phyloP scores from a whole-genome alignment of 2,329 filamentous ascomycete species.

The Orbilia quercus region DNA sequence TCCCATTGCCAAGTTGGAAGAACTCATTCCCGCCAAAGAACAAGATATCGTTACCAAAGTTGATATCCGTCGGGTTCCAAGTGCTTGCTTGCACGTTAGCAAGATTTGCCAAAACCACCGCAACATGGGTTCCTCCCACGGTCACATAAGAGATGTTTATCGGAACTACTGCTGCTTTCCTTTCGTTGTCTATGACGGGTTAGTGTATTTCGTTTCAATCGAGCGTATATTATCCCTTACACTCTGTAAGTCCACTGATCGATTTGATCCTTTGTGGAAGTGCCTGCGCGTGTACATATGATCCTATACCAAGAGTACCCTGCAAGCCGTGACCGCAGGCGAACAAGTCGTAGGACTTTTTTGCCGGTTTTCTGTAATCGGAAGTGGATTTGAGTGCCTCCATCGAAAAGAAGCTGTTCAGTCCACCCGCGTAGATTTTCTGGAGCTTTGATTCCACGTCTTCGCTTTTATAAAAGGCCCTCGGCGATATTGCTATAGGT shows the following conservation, averaged over 20 bases:
- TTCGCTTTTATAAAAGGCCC: constrained; percentile 73
- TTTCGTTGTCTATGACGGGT: constrained; percentile 78
- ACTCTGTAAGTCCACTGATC: constrained; percentile 86
- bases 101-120: constrained; percentile 84
- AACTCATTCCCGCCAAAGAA: constrained; percentile 97
- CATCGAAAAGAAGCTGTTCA: constrained; percentile 86
- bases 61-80: constrained; percentile 75
- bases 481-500: constrained; percentile 76
- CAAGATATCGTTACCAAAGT: constrained; percentile 87
- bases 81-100: constrained; percentile 72
- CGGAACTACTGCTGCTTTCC: constrained; percentile 73
- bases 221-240: constrained; percentile 30
- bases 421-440: constrained; percentile 83
- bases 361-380: constrained; percentile 26
- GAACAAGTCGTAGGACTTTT: constrained; percentile 75
- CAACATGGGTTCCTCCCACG: constrained; percentile 81
- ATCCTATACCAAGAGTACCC: constrained; percentile 83
- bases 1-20: constrained; percentile 92
- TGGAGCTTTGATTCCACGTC: constrained; percentile 68
- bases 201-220: too few species aligned
- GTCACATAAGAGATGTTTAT: constrained; percentile 80
- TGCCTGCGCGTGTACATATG: constrained; percentile 87
- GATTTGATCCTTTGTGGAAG: constrained; percentile 82
- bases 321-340: constrained; percentile 86
- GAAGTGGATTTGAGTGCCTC: constrained; percentile 68